Evolutionary conservation across 176 grass and related monocot species (phyloP), one percentile per base, ranked within the genome.

Genomic region (Hsuehochloa calcarea): DNA sequence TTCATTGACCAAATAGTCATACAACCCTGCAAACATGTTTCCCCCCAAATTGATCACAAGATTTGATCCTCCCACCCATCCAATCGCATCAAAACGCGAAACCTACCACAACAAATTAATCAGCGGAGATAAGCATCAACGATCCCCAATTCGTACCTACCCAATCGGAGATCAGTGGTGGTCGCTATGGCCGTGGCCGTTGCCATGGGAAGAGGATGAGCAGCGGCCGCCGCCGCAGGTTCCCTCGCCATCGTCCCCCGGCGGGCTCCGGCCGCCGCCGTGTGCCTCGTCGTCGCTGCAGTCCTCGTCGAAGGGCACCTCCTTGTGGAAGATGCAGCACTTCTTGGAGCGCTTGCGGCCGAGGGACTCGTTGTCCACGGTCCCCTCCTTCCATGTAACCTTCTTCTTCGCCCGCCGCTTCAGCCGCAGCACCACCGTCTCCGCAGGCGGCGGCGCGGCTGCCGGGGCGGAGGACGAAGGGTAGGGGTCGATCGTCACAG

Each of bases 281-380:
- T 69, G 45, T 14, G 82, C 87, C 82, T 98, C 93, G 12, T 98
- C 91, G 75, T 98, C 95, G 85, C 95, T 98, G 75, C 88, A 91
- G 78, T 98, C 95, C 74, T 93, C 95, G 54, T 98, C 95, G 78
- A 98, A 98, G 58, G 95, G 87, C 45, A 90, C 89, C 73, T 98
- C 80, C 89, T 98, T 95, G 80, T 95, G 95, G 88, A 98, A 98
- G 83, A 98, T 93, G 89, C 93, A 98, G 84, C 95, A 98, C 79
- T 95, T 98, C 80, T 98, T 95, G 71, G 95, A 95, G 68, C 93
- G 93, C 91, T 93, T 98, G 75, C 90, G 89, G 76, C 92, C 94
- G 76, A 98, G 91, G 82, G 89, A 87, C 82, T 98, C 95, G 86
- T 98, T 98, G 87, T 98, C 95, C 25, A 98, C 91, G 29, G 95